Evolutionary conservation across 225 moss, liverwort and hornwort genomes (phyloP), one percentile per base, ranked within the genome.

Genomic region (Thuidium tamariscinum): DNA sequence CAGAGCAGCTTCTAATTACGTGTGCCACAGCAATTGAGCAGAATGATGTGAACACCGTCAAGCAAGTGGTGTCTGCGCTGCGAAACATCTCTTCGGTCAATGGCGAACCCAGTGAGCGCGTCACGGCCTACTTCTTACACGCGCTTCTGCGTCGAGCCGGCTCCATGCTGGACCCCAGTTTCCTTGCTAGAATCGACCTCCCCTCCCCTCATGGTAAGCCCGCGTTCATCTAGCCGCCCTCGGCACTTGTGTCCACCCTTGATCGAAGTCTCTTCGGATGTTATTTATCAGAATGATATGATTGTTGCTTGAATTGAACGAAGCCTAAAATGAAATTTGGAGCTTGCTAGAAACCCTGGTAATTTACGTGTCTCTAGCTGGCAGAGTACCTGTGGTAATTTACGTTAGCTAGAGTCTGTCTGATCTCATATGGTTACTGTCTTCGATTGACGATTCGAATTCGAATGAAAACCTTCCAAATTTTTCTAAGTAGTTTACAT

Each of bases 91-190:
- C 94, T 25, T 89, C 93, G 17, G 62, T 92, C 37, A 61, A 92
- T 22, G 97, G 97, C 51, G 95, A 95, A 81, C 94, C 97, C 11
- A 93, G 95, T 77, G 94, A 97, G 90, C 91, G 95, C 75, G 94
- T 95, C 78, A 91, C 90, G 49, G 90, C 93, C 25, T 93, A 95
- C 44, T 97, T 97, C 71, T 87, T 95, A 16, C 79, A 88, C 7
- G 93, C 93, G 42, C 89, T 93, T 36, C 44, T 93, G 17, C 71
- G 87, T 21, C 82, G 93, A 80, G 82, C 71, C 26, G 85, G 88
- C 83, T 82, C 86, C 56, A 89, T 89, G 88, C 76, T 88, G 56
- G 88, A 93, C 86, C 79, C 84, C 52, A 64, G 26, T 21, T 85
- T 88, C 39, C 82, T 74, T 20, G 74, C 87, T 16, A 15, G 46